These are phyloP conservation scores for Dactylellina haptotyla DNA, from an alignment of 2,329 filamentous ascomycete genomes.

Conservation along the genomic window DNA sequence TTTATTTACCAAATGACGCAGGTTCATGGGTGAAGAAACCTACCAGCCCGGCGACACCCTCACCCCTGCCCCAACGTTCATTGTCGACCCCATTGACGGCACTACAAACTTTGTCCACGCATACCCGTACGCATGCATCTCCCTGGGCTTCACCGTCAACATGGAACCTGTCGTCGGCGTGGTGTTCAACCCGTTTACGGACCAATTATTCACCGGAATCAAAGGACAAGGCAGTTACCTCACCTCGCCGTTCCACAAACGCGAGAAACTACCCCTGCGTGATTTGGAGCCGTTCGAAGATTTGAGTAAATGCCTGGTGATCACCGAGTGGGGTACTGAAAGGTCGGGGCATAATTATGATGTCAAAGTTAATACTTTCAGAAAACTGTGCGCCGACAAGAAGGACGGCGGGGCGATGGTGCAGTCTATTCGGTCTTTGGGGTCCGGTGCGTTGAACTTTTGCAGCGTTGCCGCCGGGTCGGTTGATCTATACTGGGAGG, in stretches of 20 bases:
- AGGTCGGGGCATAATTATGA: slow-evolving; percentile 69
- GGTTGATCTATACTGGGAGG: slow-evolving; percentile 73
- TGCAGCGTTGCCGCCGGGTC: slow-evolving; percentile 69
- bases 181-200: slow-evolving; percentile 71
- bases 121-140: slow-evolving; percentile 70
- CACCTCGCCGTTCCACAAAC: slow-evolving; percentile 38
- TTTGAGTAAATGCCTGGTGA: slow-evolving; percentile 67
- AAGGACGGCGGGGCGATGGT: slow-evolving; percentile 71
- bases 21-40: slow-evolving; percentile 71
- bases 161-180: slow-evolving; percentile 68
- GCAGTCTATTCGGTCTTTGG: slow-evolving; percentile 68
- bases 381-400: slow-evolving; percentile 64
- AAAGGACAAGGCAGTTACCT: slow-evolving; percentile 68
- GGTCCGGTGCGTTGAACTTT: slow-evolving; percentile 71
- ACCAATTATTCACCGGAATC: slow-evolving; percentile 68
- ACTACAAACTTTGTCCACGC: slow-evolving; percentile 74
- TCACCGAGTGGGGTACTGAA: slow-evolving; percentile 72
- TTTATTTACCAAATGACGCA: slow-evolving; percentile 48
- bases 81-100: slow-evolving; percentile 73
- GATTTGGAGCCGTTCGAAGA: slow-evolving; percentile 64
- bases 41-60: slow-evolving; percentile 68
- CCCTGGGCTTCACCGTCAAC: slow-evolving; percentile 68
- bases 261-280: slow-evolving; percentile 9
- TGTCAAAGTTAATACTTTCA: slow-evolving; percentile 68
- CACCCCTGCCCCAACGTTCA: slow-evolving; percentile 68